Conservation (phyloP, 148 eudicot genomes). For the Simmondsia chinensis region DNA sequence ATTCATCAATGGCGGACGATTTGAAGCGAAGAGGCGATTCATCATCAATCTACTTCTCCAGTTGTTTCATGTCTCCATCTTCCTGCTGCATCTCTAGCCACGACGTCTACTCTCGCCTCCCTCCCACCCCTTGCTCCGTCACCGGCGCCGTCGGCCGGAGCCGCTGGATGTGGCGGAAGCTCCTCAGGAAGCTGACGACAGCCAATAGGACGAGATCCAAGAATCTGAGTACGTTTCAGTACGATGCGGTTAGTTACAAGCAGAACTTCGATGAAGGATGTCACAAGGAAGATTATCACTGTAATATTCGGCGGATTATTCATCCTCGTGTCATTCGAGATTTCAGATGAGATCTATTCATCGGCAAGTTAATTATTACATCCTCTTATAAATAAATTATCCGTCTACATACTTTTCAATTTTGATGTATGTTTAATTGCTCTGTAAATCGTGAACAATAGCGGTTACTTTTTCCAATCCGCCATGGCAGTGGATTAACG, state of each 20-base stretch:
- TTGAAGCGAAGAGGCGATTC: conserved; percentile 11
- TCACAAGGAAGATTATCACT: conserved; percentile 19
- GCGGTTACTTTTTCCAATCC: no score
- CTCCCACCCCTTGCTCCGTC: not conserved
- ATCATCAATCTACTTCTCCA: conserved; percentile 20
- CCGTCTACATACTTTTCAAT: no score
- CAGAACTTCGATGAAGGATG: conserved; percentile 55
- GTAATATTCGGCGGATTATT: conserved; percentile 4
- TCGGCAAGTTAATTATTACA: no score
- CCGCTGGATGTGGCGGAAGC: conserved; percentile 20
- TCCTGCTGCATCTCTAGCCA: conserved; percentile 39
- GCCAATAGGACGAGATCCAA: conserved; percentile 32
- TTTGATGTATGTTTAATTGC: no score
- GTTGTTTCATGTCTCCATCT: conserved; percentile 46
- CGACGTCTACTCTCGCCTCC: conserved; percentile 34
- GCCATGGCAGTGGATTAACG: no score
- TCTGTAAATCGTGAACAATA: no score
- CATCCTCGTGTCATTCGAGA: not conserved
- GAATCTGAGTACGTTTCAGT: conserved; percentile 28
- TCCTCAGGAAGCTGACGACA: conserved; percentile 25
- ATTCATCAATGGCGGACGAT: conserved; percentile 11
- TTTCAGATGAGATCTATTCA: no score
- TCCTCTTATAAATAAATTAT: no score
- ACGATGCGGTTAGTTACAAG: conserved; percentile 48
- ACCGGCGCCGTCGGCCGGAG: conserved; percentile 8